These are phyloP conservation scores for Podaxis mareebaensis DNA, from an alignment of 768 basidiomycete genomes.

Conservation along the genomic window DNA sequence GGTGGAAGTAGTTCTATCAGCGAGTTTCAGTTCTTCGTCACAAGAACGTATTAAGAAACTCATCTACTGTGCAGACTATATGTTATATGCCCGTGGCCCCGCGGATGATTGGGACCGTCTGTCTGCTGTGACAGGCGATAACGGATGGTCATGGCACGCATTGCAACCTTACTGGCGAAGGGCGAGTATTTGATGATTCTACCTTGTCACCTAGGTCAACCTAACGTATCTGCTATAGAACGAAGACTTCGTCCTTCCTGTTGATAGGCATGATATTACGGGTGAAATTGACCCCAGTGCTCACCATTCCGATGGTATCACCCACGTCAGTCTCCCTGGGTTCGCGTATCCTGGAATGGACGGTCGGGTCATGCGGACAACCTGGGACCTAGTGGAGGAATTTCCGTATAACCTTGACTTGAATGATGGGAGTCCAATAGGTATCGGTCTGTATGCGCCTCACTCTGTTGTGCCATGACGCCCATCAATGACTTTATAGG, in stretches of 20 bases:
- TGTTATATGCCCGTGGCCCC: constrained; percentile 35
- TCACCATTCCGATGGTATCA: constrained; percentile 34
- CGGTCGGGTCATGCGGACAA: constrained; percentile 29
- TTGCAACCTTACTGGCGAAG: constrained; percentile 31
- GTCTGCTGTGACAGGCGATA: constrained; percentile 32
- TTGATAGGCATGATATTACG: constrained; percentile 35
- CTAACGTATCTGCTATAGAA: constrained; percentile 25
- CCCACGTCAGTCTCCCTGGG: constrained; percentile 33
- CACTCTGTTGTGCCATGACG: not conserved
- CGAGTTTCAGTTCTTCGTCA: constrained; percentile 10
- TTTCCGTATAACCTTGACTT: constrained; percentile 31
- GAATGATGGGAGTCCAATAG: constrained; percentile 30
- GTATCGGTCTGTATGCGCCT: constrained; percentile 13
- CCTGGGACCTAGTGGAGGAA: constrained; percentile 25
- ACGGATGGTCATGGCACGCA: constrained; percentile 36
- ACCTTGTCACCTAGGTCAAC: not conserved
- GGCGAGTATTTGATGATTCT: constrained; percentile 19
- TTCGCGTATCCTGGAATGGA: constrained; percentile 29
- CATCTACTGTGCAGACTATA: constrained; percentile 25
- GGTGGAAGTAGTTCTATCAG: constrained; percentile 30
- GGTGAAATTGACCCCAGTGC: constrained; percentile 35
- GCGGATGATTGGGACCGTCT: constrained; percentile 28
- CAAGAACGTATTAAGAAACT: not conserved
- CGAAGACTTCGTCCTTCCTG: constrained; percentile 35
- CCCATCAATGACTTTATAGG: not conserved